Evolutionary conservation across 2,329 filamentous ascomycete species (phyloP), one percentile per base, ranked within the genome.

Genomic region (Hymenoscyphus occultus): DNA sequence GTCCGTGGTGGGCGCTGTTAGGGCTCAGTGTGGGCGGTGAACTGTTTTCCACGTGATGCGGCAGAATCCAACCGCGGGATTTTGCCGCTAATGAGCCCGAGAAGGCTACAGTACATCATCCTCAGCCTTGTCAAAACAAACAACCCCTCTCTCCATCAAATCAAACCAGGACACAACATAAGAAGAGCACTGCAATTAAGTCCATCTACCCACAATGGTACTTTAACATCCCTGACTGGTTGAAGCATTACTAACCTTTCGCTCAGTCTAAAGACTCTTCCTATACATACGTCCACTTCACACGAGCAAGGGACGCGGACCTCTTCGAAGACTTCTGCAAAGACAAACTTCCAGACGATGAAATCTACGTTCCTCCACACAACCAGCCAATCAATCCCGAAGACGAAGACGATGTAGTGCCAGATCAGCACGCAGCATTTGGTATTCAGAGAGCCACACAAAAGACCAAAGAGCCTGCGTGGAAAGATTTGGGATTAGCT

Each of bases 401-500:
- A 77, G 91, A 95, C 76, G 91, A 95, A 78, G 92, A 95, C 74
- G 91, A 95, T 74, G 90, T 95, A 3, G 91, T 95, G 4, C 91
- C 92, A 0, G 91, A 95, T 77, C 91, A 95, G 78, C 91, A 95
- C 75, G 91, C 91, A 13, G 92, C 91, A 0, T 95, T 95, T 76
- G 92, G 91, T 48, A 95, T 96, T 72, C 87, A 91, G 76, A 85
- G 90, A 70, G 91, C 91, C 10, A 93, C 90, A 16, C 89, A 92
- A 78, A 84, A 84, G 69, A 83, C 81, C 71, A 84, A 83, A 72
- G 90, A 93, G 78, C 83, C 89, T 1, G 87, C 87, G 7, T 96
- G 91, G 91, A 89, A 89, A 74, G 91, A 95, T 74, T 78, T 94
- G 6, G 90, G 90, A 0, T 80, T 95, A n/a, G 82, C 82, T 5